A percentile compares a stretch with the other conserved stretches of the same genome.
These are phyloP conservation scores for Fusarium multiceps DNA, from an alignment of 2,329 filamentous ascomycete species.

Conservation along the genomic window DNA sequence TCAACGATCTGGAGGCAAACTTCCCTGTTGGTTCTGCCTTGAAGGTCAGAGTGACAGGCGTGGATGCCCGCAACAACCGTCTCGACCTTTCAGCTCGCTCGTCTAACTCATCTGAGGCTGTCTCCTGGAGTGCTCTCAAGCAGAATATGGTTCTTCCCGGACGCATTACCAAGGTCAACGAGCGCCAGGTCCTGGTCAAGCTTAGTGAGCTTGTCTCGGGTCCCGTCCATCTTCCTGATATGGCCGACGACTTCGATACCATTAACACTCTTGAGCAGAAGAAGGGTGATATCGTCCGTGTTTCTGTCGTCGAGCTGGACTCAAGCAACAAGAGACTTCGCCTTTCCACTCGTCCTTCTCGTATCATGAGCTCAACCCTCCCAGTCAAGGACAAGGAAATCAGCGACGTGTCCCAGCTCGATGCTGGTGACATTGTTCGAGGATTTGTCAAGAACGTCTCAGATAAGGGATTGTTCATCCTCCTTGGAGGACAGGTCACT, in stretches of 20 bases:
- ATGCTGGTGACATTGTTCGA: conserved; percentile 81
- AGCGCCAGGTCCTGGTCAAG: conserved; percentile 86
- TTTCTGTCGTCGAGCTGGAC: conserved; percentile 86
- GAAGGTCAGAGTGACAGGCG: conserved; percentile 78
- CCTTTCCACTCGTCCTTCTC: conserved; percentile 86
- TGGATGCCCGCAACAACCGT: conserved; percentile 78
- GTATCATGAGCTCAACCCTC: conserved; percentile 86
- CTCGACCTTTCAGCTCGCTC: conserved; percentile 86
- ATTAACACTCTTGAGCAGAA: conserved; percentile 79
- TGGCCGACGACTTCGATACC: conserved; percentile 86
- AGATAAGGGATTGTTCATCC: conserved; percentile 89
- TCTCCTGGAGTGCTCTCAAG: conserved; percentile 78
- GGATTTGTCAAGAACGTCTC: conserved; percentile 93
- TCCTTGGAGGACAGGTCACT: conserved; percentile 82
- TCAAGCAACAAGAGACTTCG: conserved; percentile 83
- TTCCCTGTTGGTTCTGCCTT: conserved; percentile 93
- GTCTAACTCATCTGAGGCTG: conserved; percentile 57
- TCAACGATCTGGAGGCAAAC: conserved; percentile 79
- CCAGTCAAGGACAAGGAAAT: conserved; percentile 86
- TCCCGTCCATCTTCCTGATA: conserved; percentile 82
- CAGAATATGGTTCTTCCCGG: conserved; percentile 85
- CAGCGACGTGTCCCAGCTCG: conserved; percentile 74
- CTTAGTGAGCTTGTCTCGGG: conserved; percentile 84
- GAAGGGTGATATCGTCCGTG: conserved; percentile 87
- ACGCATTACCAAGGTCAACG: conserved; percentile 85